These are phyloP conservation scores for Sclerotinia borealis DNA, from an alignment of 2,329 filamentous ascomycete genomes.

Conservation along the genomic window DNA sequence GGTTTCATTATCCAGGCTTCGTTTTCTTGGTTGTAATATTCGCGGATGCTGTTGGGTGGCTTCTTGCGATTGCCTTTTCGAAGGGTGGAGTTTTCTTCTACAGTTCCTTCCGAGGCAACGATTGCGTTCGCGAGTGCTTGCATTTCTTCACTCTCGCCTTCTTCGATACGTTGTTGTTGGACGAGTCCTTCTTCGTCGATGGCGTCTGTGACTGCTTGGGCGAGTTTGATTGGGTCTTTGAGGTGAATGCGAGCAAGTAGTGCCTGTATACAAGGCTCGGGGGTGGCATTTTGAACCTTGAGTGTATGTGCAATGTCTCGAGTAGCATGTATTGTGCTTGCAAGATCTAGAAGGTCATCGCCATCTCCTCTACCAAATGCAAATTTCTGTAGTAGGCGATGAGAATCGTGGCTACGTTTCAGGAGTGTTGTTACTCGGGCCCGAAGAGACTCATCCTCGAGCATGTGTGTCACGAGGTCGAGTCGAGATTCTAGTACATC, in stretches of 20 bases:
- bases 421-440: slow-evolving; percentile 65
- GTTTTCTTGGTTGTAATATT: slow-evolving; percentile 54
- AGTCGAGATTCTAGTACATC: slow-evolving; percentile 71
- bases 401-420: slow-evolving; percentile 73
- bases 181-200: slow-evolving; percentile 92
- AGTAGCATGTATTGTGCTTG: slow-evolving; percentile 72
- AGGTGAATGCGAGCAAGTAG: slow-evolving; percentile 58
- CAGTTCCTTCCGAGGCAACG: slow-evolving; percentile 57
- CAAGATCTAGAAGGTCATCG: slow-evolving; percentile 80
- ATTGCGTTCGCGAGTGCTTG: slow-evolving; percentile 69
- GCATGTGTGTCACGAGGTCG: slow-evolving; percentile 72
- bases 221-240: slow-evolving; percentile 60
- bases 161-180: slow-evolving; percentile 70
- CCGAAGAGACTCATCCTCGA: slow-evolving; percentile 59
- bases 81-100: slow-evolving; percentile 47
- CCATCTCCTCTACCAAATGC: slow-evolving; percentile 85
- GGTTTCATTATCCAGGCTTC: slow-evolving; percentile 61
- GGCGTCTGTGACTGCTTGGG: slow-evolving; percentile 63
- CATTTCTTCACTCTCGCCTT: slow-evolving; percentile 64
- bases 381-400: slow-evolving; percentile 89
- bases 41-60: slow-evolving; percentile 43
- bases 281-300: slow-evolving; percentile 17
- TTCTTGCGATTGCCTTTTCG: slow-evolving; percentile 37
- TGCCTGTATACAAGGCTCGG: slow-evolving; percentile 36
- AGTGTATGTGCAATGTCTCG: slow-evolving; percentile 55